Base-by-base conservation (phyloP, 73 alveolate genomes). In the Symbiodinium pilosum region DNA sequence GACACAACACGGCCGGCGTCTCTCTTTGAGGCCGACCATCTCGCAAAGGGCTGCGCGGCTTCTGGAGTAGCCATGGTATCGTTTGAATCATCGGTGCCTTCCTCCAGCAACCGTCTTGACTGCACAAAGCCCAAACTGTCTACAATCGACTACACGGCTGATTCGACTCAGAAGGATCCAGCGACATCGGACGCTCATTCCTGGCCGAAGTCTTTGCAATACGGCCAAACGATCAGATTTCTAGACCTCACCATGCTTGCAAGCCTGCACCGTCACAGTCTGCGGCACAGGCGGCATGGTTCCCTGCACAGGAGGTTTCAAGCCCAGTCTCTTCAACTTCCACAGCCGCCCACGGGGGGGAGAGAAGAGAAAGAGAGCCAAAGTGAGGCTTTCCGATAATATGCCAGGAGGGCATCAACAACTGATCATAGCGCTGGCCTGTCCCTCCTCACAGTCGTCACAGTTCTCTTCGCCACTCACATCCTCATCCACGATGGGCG, bases 401-500 rank as follows among this genome's bases (percentile, higher is more conserved):
- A n/a, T n/a, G n/a, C n/a, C n/a, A n/a, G n/a, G n/a, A n/a, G n/a
- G n/a, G n/a, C n/a, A n/a, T n/a, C n/a, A n/a, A n/a, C n/a, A n/a
- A n/a, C n/a, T n/a, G n/a, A n/a, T n/a, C n/a, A n/a, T n/a, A n/a
- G n/a, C 59, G 14, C 59, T 47, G 6, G 59, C 59, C 59, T 9
- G 21, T 47, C 59, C 6, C 59, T 14, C 59, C 59, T 24, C 28
- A 32, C 77, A 64, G 77, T 87, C 88, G 81, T 69, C 88, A 11
- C 81, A 42, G 41, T 91, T 88, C 88, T 91, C 97, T 14, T 88
- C 97, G 30, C 97, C 71, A 69, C 59, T 87, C 26, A 64, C 95
- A n/a, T 91, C 97, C 77, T 91, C 97, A 11, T 87, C 71, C 18
- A 69, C 97, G 73, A 88, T 88, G 43, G 97, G 88, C 21, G 97